These are phyloP conservation scores for Globisporangium irregulare DNA, from an alignment of 352 stramenopile genomes.

Conservation along the genomic window DNA sequence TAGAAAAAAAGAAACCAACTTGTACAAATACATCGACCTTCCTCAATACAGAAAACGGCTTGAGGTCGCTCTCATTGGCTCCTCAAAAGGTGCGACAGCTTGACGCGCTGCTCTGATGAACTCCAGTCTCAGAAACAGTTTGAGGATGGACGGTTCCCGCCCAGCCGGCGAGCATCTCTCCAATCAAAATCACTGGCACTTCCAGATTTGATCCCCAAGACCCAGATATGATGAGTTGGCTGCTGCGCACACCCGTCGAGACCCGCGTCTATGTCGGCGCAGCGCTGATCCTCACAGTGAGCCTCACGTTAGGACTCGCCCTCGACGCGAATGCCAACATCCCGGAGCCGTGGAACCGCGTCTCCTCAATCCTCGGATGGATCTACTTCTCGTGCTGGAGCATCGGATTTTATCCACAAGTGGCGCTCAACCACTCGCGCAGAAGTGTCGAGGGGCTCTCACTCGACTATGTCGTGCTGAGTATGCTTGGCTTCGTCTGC, in stretches of 20 bases:
- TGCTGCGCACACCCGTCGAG: neutral
- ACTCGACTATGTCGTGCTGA: conserved; percentile 92
- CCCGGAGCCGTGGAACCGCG: conserved; percentile 75
- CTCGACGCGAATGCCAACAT: conserved; percentile 49
- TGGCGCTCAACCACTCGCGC: conserved; percentile 92
- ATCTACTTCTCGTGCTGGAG: conserved; percentile 30
- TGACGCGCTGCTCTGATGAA: neutral
- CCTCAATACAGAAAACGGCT: neutral
- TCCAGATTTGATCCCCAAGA: neutral
- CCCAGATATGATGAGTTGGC: neutral
- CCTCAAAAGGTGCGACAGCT: neutral
- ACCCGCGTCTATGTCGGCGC: neutral
- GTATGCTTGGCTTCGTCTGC: conserved; percentile 93
- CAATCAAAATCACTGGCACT: neutral
- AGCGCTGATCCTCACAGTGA: neutral
- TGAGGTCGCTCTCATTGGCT: neutral
- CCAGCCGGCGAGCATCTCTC: neutral
- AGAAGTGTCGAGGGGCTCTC: conserved; percentile 89
- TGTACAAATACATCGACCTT: neutral
- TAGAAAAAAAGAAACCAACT: neutral
- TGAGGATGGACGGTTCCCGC: neutral
- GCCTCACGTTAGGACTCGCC: neutral
- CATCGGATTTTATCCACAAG: conserved; percentile 44
- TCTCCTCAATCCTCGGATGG: conserved; percentile 88
- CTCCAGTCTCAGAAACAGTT: neutral